A percentile compares a stretch with the other conserved stretches of the same genome.
These are phyloP conservation scores for Leccinellum luteum DNA, from an alignment of 768 basidiomycete species.

Conservation along the genomic window DNA sequence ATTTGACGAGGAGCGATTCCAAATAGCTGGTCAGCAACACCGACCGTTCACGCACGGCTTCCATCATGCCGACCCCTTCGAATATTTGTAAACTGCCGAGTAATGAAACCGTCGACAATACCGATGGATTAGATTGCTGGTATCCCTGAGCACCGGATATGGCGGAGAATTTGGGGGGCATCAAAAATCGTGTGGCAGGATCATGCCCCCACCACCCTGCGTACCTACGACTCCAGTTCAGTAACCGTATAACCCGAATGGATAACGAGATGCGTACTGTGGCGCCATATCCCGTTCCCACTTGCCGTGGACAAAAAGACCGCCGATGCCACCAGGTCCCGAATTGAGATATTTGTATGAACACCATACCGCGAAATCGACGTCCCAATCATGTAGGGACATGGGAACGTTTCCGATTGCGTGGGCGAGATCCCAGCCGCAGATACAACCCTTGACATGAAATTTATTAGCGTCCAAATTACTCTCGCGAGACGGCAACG, in stretches of 20 bases:
- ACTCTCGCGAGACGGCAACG: constrained; percentile 9
- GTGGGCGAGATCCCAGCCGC: constrained; percentile 97
- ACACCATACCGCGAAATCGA: constrained; percentile 99
- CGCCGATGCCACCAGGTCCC: constrained; percentile 96
- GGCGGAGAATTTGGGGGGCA: constrained; percentile 81
- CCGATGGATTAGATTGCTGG: constrained; percentile 93
- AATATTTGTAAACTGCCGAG: constrained; percentile 83
- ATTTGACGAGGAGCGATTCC: constrained; percentile 58
- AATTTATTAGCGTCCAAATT: constrained; percentile 14
- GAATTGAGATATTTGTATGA: constrained; percentile 98
- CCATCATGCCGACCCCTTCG: constrained; percentile 74
- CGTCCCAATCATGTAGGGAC: constrained; percentile 86
- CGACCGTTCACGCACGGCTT: constrained; percentile 64
- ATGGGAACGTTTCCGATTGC: constrained; percentile 92
- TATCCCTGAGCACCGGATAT: constrained; percentile 91
- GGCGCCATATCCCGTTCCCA: constrained; percentile 65
- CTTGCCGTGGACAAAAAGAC: constrained; percentile 82
- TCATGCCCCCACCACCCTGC: constrained; percentile 99
- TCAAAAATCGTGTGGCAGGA: constrained; percentile 80
- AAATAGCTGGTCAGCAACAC: constrained; percentile 67
- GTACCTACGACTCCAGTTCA: constrained; percentile 46
- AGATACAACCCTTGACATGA: constrained; percentile 75
- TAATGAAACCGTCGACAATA: constrained; percentile 74
- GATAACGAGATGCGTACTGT: constrained; percentile 46
- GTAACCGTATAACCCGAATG: constrained; percentile 6